phyloP scores from a whole-genome alignment of 352 stramenopile genomes.

The Globisporangium paddicum region DNA sequence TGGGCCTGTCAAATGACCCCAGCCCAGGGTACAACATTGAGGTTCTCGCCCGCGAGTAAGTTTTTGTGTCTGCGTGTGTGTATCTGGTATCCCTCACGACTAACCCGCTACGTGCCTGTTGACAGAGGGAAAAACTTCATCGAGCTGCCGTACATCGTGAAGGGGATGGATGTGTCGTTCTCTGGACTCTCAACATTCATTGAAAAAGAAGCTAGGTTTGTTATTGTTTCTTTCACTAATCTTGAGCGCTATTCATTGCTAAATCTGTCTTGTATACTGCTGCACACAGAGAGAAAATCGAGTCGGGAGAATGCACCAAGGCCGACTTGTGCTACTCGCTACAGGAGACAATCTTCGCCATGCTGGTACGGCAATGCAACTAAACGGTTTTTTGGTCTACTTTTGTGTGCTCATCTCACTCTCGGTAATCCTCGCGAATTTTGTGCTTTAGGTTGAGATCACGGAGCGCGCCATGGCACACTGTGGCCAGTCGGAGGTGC shows the following conservation, averaged over 20 bases:
- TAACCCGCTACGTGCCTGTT: not conserved
- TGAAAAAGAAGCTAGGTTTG: constrained; percentile 89
- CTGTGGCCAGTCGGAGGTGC: constrained; percentile 93
- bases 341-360: constrained; percentile 99
- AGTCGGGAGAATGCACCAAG: constrained; percentile 87
- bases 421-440: not conserved
- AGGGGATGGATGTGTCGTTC: constrained; percentile 99
- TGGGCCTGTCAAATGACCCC: constrained; percentile 98
- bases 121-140: constrained; percentile 87
- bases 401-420: not conserved
- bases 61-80: not conserved
- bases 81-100: not conserved
- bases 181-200: constrained; percentile 97
- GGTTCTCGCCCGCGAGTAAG: constrained; percentile 92
- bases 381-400: no score
- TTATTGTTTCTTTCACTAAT: not conserved
- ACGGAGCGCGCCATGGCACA: constrained; percentile 99
- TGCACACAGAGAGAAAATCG: constrained; percentile 64
- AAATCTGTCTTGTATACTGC: not conserved
- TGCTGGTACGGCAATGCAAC: constrained; percentile 82
- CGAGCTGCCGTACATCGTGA: constrained; percentile 98
- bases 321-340: constrained; percentile 98
- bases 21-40: constrained; percentile 99
- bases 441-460: constrained; percentile 90
- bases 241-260: not conserved